phyloP scores from a whole-genome alignment of 441 rosid genomes.

The Manihot esculenta region DNA sequence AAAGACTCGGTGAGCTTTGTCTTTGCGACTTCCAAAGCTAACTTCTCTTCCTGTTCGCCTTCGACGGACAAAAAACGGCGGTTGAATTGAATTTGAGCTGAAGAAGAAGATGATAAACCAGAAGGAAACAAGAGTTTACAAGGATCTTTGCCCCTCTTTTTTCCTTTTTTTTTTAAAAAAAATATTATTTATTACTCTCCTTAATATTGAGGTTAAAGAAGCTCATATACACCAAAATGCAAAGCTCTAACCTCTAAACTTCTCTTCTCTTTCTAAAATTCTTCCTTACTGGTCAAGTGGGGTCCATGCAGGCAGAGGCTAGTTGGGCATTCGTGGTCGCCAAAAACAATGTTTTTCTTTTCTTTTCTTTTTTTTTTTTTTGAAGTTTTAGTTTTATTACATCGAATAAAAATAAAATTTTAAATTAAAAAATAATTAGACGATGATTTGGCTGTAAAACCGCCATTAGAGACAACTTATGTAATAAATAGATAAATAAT shows the following conservation, averaged over 20 bases:
- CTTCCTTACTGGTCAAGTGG: slow-evolving; percentile 42
- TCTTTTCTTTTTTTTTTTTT: not conserved
- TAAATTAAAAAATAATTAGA: not conserved
- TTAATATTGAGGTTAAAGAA: not conserved
- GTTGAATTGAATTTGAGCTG: slow-evolving; percentile 23
- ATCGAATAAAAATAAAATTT: not conserved
- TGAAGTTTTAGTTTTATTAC: not conserved
- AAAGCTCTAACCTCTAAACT: not conserved
- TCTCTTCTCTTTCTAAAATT: slow-evolving; percentile 1
- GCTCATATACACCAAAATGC: slow-evolving; percentile 22
- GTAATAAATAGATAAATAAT: not conserved
- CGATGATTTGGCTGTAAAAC: slow-evolving; percentile 26
- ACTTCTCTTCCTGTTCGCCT: not conserved
- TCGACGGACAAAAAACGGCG: slow-evolving; percentile 1
- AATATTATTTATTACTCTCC: not conserved
- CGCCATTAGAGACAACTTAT: slow-evolving; percentile 20
- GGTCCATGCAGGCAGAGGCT: slow-evolving; percentile 40
- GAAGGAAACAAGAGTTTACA: slow-evolving; percentile 28
- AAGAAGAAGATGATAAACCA: slow-evolving; percentile 30
- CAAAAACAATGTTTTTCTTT: slow-evolving; percentile 28
- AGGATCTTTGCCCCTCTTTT: not conserved
- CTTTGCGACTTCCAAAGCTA: slow-evolving; percentile 11
- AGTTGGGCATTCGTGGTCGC: slow-evolving; percentile 47
- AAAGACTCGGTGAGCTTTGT: not conserved
- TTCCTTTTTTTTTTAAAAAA: not conserved